A percentile compares a stretch with the other conserved stretches of the same genome.
Conservation (phyloP, 805 yeast genomes). For the Wickerhamomyces chaumierensis region DNA sequence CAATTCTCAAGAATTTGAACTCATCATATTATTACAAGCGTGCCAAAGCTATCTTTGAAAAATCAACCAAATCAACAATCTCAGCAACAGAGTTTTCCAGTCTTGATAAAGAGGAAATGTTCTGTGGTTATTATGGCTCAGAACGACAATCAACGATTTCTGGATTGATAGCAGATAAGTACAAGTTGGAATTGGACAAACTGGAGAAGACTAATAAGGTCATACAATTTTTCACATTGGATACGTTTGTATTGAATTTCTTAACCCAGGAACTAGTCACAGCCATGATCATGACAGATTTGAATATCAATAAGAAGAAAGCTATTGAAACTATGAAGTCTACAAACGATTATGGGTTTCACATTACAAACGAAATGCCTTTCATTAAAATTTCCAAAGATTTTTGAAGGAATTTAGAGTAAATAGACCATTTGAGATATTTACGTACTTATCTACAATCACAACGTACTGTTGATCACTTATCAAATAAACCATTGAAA, state of each 20-base stretch:
- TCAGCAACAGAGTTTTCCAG: conserved; percentile 29
- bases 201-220: conserved; percentile 26
- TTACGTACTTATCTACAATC: too few species aligned
- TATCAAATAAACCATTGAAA: too few species aligned
- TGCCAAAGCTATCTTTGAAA: conserved; percentile 31
- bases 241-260: conserved; percentile 44
- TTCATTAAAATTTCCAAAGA: neutral
- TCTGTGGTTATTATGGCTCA: conserved; percentile 53
- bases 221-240: conserved; percentile 49
- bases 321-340: conserved; percentile 36
- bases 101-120: conserved; percentile 32
- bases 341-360: conserved; percentile 38
- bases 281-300: conserved; percentile 37
- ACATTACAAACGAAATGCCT: conserved; percentile 11
- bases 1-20: conserved; percentile 31
- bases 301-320: conserved; percentile 24
- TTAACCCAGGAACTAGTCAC: conserved; percentile 53
- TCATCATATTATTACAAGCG: conserved; percentile 37
- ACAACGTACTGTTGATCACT: too few species aligned
- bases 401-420: too few species aligned
- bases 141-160: conserved; percentile 44
- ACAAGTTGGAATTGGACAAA: conserved; percentile 21
- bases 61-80: conserved; percentile 31
- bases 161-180: conserved; percentile 25
- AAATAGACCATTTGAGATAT: too few species aligned